A percentile compares a stretch with the other conserved stretches of the same genome.
Conservation (phyloP, 441 rosid species). For the Mallotus japonicus region DNA sequence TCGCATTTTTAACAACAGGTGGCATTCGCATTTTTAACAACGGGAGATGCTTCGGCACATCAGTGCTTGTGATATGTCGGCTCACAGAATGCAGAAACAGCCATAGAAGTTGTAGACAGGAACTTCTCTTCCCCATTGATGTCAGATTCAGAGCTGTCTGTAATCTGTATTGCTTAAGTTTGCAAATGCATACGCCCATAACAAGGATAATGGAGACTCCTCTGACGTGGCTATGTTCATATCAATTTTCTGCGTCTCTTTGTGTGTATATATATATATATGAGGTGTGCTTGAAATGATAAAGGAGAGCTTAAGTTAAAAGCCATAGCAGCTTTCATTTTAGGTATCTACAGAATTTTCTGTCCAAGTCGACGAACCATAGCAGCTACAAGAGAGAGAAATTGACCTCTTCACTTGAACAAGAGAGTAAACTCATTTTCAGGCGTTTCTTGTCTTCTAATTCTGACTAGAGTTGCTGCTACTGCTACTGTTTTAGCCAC, state of each 20-base stretch:
- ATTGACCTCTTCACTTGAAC: too few relatives aligned
- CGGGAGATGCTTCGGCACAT: slow-evolving; percentile 26
- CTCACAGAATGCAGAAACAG: slow-evolving; percentile 35
- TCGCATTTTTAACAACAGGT: slow-evolving; percentile 24
- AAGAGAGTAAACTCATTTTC: too few relatives aligned
- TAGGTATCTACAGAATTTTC: too few relatives aligned
- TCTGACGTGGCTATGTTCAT: not conserved
- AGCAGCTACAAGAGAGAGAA: too few relatives aligned
- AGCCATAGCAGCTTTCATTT: too few relatives aligned
- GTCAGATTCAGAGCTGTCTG: not conserved
- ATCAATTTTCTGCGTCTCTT: not conserved
- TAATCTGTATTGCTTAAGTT: not conserved
- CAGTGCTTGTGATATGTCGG: slow-evolving; percentile 36
- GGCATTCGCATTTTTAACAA: slow-evolving; percentile 29
- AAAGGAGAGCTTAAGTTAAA: too few relatives aligned
- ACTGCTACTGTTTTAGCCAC: too few relatives aligned
- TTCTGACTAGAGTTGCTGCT: too few relatives aligned
- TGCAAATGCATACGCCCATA: not conserved
- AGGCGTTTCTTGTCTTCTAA: too few relatives aligned
- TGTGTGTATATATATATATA: not conserved
- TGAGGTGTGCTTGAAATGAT: not conserved
- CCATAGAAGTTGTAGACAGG: slow-evolving; percentile 30
- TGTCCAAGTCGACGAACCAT: too few relatives aligned
- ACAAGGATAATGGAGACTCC: slow-evolving; percentile 1
- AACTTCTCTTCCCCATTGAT: not conserved